phyloP scores from a whole-genome alignment of 2,329 filamentous ascomycete genomes.

The Metarhizium anisopliae region DNA sequence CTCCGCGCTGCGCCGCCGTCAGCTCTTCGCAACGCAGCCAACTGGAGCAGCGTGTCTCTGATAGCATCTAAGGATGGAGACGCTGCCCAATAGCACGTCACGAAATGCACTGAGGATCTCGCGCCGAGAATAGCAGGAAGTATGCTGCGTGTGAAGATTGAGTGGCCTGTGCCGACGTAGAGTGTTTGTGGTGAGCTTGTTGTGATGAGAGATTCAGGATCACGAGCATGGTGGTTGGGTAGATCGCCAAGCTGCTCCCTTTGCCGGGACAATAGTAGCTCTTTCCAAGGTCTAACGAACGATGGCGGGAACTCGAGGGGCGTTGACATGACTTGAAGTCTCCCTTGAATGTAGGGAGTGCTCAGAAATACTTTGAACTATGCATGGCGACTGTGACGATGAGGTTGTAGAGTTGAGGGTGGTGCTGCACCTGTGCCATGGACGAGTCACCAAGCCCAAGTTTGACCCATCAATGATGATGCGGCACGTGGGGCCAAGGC shows the following conservation, averaged over 20 bases:
- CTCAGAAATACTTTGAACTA: too few species aligned
- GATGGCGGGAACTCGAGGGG: conserved; percentile 23
- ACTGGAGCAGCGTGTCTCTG: conserved; percentile 43
- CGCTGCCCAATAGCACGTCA: conserved; percentile 75
- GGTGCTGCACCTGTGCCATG: too few species aligned
- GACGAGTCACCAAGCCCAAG: too few species aligned
- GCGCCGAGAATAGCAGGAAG: conserved; percentile 53
- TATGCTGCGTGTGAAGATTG: conserved; percentile 45
- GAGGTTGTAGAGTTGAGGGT: background rate
- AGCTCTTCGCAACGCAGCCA: conserved; percentile 40
- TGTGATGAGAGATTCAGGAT: conserved; percentile 38
- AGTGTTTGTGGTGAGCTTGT: conserved; percentile 39
- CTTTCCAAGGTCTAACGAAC: conserved; percentile 29
- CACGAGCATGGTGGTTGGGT: conserved; percentile 36
- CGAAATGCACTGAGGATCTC: conserved; percentile 58
- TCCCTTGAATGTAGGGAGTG: background rate
- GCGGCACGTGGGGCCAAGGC: too few species aligned
- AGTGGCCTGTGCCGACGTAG: conserved; percentile 47
- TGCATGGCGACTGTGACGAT: background rate
- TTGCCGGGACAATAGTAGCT: conserved; percentile 21
- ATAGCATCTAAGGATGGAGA: conserved; percentile 54
- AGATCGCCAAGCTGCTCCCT: conserved; percentile 31
- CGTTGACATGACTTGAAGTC: conserved; percentile 2
- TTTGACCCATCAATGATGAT: too few species aligned
- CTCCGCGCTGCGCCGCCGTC: conserved; percentile 12